Percentiles rank a stretch among this genome's conserved stretches.
phyloP scores from a whole-genome alignment of 2,329 filamentous ascomycete genomes.

The Neobulgaria alba region DNA sequence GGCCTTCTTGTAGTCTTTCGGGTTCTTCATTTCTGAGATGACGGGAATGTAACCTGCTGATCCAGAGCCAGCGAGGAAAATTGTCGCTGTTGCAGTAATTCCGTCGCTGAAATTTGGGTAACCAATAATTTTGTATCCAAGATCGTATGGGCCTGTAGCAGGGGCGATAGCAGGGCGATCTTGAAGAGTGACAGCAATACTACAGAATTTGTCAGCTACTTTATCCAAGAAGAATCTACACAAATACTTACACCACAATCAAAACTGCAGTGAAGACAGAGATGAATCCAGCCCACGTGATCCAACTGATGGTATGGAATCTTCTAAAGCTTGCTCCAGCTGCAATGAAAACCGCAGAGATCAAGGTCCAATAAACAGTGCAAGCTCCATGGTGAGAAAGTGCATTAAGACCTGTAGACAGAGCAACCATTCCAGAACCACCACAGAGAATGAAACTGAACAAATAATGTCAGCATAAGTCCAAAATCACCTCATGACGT shows the following conservation, averaged over 20 bases:
- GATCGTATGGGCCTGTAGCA: constrained; percentile 45
- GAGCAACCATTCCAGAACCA: constrained; percentile 47
- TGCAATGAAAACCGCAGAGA: constrained; percentile 41
- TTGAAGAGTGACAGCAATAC: constrained; percentile 44
- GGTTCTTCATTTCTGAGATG: constrained; percentile 54
- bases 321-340: constrained; percentile 44
- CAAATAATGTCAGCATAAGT: neutral
- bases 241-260: constrained; percentile 33
- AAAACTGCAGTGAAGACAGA: constrained; percentile 34
- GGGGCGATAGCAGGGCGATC: constrained; percentile 52
- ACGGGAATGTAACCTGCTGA: constrained; percentile 53
- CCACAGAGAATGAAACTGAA: constrained; percentile 41
- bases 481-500: too few relatives aligned
- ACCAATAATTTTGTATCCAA: constrained; percentile 48
- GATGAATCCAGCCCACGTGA: constrained; percentile 50
- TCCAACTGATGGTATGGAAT: constrained; percentile 49
- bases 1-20: constrained; percentile 51
- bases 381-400: constrained; percentile 47
- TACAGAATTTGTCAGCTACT: neutral
- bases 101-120: constrained; percentile 47
- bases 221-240: neutral
- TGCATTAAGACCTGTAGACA: constrained; percentile 50
- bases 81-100: constrained; percentile 46
- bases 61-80: constrained; percentile 49
- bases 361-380: constrained; percentile 46